Conservation (phyloP, 2,329 filamentous ascomycete species). For the Fusarium buxicola region DNA sequence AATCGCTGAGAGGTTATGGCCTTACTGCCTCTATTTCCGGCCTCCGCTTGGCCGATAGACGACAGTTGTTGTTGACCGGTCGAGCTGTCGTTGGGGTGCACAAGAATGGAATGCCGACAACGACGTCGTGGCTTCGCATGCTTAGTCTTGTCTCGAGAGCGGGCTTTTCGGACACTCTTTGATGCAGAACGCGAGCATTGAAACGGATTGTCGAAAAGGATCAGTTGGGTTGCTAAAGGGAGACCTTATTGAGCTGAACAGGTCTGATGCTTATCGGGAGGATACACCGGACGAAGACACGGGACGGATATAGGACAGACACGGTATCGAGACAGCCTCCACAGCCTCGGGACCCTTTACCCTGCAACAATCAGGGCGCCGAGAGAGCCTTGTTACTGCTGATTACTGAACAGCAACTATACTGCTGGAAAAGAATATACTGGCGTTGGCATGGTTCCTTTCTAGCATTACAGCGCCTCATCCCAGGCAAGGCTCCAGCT, state of each 20-base stretch:
- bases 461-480: constrained; percentile 1
- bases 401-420: background rate
- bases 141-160: constrained; percentile 23
- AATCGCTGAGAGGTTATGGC: constrained; percentile 4
- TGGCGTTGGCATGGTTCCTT: background rate
- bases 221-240: constrained; percentile 23
- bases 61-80: constrained; percentile 36
- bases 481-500: constrained; percentile 24
- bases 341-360: background rate
- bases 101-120: constrained; percentile 27
- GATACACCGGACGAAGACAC: constrained; percentile 23
- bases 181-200: constrained; percentile 19
- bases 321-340: constrained; percentile 1
- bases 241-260: constrained; percentile 13
- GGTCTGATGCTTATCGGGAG: constrained; percentile 28
- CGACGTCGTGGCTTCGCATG: constrained; percentile 24
- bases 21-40: constrained; percentile 5
- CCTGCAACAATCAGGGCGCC: background rate
- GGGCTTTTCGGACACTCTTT: constrained; percentile 9
- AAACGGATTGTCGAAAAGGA: constrained; percentile 13
- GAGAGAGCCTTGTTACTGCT: background rate
- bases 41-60: constrained; percentile 12
- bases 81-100: constrained; percentile 25
- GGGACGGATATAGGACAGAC: constrained; percentile 10
- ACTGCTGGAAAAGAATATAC: background rate